Evolutionary conservation across 2,329 filamentous ascomycete genomes (phyloP), one percentile per base, ranked within the genome.

Genomic region (Sporothrix mexicana): DNA sequence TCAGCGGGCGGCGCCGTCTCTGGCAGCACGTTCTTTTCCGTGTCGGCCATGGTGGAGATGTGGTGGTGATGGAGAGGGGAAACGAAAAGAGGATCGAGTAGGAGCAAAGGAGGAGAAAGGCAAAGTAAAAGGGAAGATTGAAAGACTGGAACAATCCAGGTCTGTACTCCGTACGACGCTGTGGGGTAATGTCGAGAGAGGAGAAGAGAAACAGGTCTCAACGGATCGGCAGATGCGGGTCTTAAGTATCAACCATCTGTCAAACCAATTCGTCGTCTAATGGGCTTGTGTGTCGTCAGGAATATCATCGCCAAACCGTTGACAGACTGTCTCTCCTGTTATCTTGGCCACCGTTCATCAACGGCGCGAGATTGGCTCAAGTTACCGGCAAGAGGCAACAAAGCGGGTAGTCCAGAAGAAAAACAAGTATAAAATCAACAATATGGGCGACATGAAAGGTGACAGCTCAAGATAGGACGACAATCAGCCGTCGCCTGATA

Each of bases 321-420:
- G 61, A 36, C 30, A 36, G 30, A 5, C 30, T 5, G 30, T 36
- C 3, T 36, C 30, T 45, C 13, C 59, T 20, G 23, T 67, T 47
- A 49, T 67, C 64, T 67, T 25, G 64, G 20, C 20, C 30, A 12
- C 51, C 51, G 13, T 55, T 12, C 62, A 49, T 66, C 62, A 10
- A n/a, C 62, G 41, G 62, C 62, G 41, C 62, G 41, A 49, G 62
- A 66, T 66, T 66, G 62, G 62, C 43, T 43, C 62, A 66, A 66
- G 41, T 66, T 49, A 30, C 62, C 62, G 62, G 62, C 43, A 49
- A n/a, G 36, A 23, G n/a, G 36, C 61, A 64, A 64, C 17, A 45
- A 36, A 45, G 59, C 15, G 30, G 59, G 41, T n/a, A 45, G 30
- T 17, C 36, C 30, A 47, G 2, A 64, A 23, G 13, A 20, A 8